Conservation (phyloP, 768 basidiomycete species). For the Imleria badia region DNA sequence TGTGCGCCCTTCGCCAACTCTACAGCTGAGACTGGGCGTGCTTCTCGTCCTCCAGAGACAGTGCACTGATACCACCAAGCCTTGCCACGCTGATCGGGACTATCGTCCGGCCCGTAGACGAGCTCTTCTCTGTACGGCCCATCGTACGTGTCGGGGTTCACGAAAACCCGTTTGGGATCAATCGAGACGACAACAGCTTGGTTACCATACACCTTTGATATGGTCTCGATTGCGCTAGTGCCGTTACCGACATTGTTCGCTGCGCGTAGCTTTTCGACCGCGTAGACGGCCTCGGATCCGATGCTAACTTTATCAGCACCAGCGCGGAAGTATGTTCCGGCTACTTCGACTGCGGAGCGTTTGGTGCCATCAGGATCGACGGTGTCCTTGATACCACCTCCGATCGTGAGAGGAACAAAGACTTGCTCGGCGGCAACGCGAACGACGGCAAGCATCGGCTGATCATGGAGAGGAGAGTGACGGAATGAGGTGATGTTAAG, state of each 20-base stretch:
- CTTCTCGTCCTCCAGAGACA: constrained; percentile 87
- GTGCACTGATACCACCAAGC: constrained; percentile 99
- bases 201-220: constrained; percentile 85
- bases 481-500: constrained; percentile 99
- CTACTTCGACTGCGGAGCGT: constrained; percentile 88
- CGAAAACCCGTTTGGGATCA: constrained; percentile 86
- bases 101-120: constrained; percentile 43
- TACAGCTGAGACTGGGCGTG: constrained; percentile 79
- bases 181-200: constrained; percentile 98
- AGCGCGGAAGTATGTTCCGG: constrained; percentile 92
- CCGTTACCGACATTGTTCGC: constrained; percentile 55
- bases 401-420: constrained; percentile 97
- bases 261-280: constrained; percentile 78
- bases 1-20: constrained; percentile 94
- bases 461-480: constrained; percentile 90
- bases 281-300: constrained; percentile 92
- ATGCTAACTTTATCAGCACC: constrained; percentile 99
- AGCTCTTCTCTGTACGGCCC: constrained; percentile 70
- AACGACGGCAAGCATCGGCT: constrained; percentile 97
- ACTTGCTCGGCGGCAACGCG: constrained; percentile 84
- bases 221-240: constrained; percentile 88
- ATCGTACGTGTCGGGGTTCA: constrained; percentile 60
- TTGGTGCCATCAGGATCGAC: constrained; percentile 92
- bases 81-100: constrained; percentile 58
- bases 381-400: constrained; percentile 96